Conservation (phyloP, 768 basidiomycete species). For the Tylopilus balloui region DNA sequence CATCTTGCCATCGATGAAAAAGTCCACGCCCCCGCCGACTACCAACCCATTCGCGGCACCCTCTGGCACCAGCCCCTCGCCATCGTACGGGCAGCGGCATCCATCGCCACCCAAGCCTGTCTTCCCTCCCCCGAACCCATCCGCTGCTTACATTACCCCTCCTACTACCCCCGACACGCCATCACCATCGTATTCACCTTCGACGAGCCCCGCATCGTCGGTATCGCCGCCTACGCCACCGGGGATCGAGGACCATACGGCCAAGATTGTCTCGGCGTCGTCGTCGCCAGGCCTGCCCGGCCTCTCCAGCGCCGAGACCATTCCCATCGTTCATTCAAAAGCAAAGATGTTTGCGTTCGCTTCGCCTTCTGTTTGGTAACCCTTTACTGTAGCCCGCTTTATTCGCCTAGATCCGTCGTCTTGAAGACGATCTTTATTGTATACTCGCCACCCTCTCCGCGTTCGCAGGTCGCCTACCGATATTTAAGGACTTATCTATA, state of each 20-base stretch:
- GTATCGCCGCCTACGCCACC: conserved; percentile 58
- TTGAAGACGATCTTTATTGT: conserved; percentile 28
- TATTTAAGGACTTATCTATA: conserved; percentile 37
- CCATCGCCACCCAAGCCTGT: conserved; percentile 32
- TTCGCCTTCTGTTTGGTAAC: conserved; percentile 57
- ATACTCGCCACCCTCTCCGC: conserved; percentile 14
- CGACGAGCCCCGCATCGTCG: conserved; percentile 58
- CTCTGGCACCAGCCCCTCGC: conserved; percentile 27
- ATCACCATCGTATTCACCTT: conserved; percentile 44
- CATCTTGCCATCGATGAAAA: conserved; percentile 56
- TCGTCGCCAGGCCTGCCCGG: conserved; percentile 35
- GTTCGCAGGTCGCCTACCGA: conserved; percentile 6
- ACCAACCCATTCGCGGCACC: conserved; percentile 33
- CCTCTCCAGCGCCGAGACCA: conserved; percentile 19
- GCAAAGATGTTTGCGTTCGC: conserved; percentile 64
- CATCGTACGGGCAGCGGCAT: conserved; percentile 28
- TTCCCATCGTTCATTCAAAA: conserved; percentile 38
- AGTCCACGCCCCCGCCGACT: conserved; percentile 42
- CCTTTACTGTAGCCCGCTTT: conserved; percentile 18
- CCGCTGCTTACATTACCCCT: conserved; percentile 24
- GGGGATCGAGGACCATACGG: conserved; percentile 46
- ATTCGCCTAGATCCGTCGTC: conserved; percentile 27
- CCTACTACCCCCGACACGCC: conserved; percentile 51
- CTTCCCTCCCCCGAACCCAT: conserved; percentile 9
- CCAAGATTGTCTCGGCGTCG: conserved; percentile 43